Evolutionary conservation across 257 asterid genomes (phyloP).

Genomic region (Lycium barbarum): DNA sequence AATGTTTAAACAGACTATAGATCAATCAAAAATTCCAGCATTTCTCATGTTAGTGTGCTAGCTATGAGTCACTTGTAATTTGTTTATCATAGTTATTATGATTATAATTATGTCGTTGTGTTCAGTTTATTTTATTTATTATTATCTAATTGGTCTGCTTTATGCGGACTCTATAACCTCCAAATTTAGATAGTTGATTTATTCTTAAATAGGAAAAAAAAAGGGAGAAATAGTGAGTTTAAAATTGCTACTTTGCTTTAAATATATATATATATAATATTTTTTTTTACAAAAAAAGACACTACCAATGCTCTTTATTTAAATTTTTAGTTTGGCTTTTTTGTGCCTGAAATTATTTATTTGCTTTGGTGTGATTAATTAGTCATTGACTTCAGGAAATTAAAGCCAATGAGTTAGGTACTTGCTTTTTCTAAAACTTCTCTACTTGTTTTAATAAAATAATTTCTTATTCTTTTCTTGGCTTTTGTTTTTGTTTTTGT

Average conservation of each 20-base stretch:
- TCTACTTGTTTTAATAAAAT: neutral
- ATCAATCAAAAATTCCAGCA: neutral
- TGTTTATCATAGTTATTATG: neutral
- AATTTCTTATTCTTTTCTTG: no score
- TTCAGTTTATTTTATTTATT: neutral
- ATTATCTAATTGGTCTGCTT: neutral
- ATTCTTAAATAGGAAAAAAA: neutral
- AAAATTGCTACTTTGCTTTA: neutral
- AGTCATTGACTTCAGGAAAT: no score
- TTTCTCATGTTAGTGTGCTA: neutral
- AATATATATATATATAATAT: neutral
- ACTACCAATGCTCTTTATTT: neutral
- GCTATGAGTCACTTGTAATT: neutral
- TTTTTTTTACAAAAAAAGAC: no score
- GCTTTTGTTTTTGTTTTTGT: no score
- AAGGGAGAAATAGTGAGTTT: neutral
- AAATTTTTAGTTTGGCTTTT: neutral
- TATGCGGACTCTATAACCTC: neutral
- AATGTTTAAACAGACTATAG: no score
- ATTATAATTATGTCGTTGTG: neutral
- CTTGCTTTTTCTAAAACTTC: no score
- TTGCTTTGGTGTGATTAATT: neutral
- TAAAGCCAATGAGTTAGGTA: no score
- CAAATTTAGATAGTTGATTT: neutral
- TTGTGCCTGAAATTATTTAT: no score